phyloP scores from a whole-genome alignment of 2,329 filamentous ascomycete species.

The Cercospora beticola region DNA sequence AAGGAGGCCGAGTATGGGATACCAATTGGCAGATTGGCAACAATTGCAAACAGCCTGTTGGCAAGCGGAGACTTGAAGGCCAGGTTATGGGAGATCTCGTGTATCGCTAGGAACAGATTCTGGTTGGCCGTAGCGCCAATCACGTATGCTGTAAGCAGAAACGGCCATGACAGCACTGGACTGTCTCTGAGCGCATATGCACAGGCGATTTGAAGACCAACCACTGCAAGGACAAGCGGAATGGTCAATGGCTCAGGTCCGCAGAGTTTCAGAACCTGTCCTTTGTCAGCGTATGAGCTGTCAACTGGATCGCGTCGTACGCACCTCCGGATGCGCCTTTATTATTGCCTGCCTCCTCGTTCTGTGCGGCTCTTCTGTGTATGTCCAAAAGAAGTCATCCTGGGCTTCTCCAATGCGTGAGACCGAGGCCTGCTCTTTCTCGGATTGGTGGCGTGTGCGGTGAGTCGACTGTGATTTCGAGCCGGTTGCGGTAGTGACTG shows the following conservation, averaged over 20 bases:
- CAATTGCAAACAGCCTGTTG: conserved; percentile 84
- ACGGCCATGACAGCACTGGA: conserved; percentile 77
- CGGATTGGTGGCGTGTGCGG: neutral
- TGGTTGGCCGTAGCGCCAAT: conserved; percentile 95
- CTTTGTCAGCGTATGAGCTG: conserved; percentile 48
- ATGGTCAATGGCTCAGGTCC: conserved; percentile 94
- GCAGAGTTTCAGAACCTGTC: conserved; percentile 90
- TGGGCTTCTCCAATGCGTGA: conserved; percentile 21
- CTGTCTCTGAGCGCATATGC: conserved; percentile 76
- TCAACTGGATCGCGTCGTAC: neutral
- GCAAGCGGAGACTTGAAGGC: conserved; percentile 78
- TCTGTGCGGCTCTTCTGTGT: conserved; percentile 95
- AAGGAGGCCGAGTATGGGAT: conserved; percentile 96
- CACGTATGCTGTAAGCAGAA: conserved; percentile 84
- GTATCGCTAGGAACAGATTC: conserved; percentile 96
- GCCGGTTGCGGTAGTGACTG: conserved; percentile 32
- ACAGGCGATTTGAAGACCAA: conserved; percentile 74
- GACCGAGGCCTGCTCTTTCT: conserved; percentile 25
- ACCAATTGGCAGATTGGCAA: conserved; percentile 94
- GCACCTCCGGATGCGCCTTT: conserved; percentile 85
- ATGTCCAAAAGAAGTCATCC: conserved; percentile 92
- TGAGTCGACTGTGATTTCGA: conserved; percentile 7
- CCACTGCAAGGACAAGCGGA: conserved; percentile 82
- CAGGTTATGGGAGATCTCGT: conserved; percentile 97
- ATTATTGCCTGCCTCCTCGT: conserved; percentile 91